These are phyloP conservation scores for Verticillium isaacii DNA, from an alignment of 2,329 filamentous ascomycete species.

Conservation along the genomic window DNA sequence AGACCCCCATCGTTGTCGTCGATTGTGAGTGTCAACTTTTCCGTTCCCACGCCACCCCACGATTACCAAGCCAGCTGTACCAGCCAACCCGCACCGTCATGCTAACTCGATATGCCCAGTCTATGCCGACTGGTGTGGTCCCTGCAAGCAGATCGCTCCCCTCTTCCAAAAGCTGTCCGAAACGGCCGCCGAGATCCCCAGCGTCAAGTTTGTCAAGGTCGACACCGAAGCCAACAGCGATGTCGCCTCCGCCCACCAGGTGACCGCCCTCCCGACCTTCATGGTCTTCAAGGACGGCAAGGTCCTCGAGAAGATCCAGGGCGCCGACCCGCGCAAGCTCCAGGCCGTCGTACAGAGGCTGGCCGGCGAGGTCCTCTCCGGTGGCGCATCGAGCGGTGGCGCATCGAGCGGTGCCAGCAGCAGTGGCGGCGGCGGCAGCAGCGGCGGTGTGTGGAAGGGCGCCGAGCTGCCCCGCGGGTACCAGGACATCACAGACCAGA, in stretches of 20 bases:
- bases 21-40: constrained; percentile 64
- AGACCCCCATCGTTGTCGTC: constrained; percentile 75
- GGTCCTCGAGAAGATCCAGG: constrained; percentile 63
- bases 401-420: constrained; percentile 28
- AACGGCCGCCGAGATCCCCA: constrained; percentile 64
- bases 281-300: constrained; percentile 75
- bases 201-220: constrained; percentile 82
- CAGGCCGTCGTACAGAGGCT: constrained; percentile 68
- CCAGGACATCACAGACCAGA: constrained; percentile 73
- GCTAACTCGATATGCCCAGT: constrained; percentile 46
- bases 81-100: neutral
- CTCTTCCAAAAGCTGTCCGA: constrained; percentile 73
- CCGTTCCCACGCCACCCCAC: constrained; percentile 9
- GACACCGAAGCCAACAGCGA: constrained; percentile 74
- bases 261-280: constrained; percentile 85
- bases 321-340: constrained; percentile 68
- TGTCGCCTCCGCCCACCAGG: constrained; percentile 66
- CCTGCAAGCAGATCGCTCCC: constrained; percentile 80
- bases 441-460: constrained; percentile 62
- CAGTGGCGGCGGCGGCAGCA: constrained; percentile 27
- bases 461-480: constrained; percentile 75
- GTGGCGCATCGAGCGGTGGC: constrained; percentile 16
- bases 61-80: constrained; percentile 2
- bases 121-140: constrained; percentile 81
- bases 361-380: constrained; percentile 56